Base-by-base conservation (phyloP, 192 early-diverging fungal genomes). In the Physocladia obscura region DNA sequence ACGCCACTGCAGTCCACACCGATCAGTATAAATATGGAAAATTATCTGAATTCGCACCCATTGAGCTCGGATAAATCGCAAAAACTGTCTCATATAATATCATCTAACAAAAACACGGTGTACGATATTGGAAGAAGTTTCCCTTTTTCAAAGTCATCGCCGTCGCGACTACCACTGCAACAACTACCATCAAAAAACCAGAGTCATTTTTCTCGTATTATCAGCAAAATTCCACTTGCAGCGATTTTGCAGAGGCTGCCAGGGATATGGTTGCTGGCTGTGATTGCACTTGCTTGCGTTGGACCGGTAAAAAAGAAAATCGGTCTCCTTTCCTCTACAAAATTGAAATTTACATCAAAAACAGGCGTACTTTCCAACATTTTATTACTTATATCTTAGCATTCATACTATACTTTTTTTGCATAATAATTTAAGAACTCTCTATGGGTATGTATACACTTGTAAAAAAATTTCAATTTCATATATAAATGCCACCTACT, bases 181-280 rank as follows among this genome's bases (percentile, higher is more conserved):
- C n/a, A n/a, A n/a, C n/a, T n/a, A n/a, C n/a, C n/a, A n/a, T n/a
- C n/a, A n/a, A n/a, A n/a, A n/a, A n/a, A n/a, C n/a, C n/a, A n/a
- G n/a, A n/a, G n/a, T n/a, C n/a, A n/a, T n/a, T n/a, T n/a, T n/a
- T n/a, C 51, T 21, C 54, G 65, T 68, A 24, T 68, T 40, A 50
- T 72, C 2, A 36, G 21, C 19, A 17, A 35, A 13, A 35, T 72
- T 13, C 70, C 70, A 19, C 60, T 56, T 58, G 27, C 31, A 27
- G 36, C 55, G 17, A 40, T 73, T 36, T 38, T 80, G 38, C 79
- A 77, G 55, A 21, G 79, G 22, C 30, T 80, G 2, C 79, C 79
- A 0, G 79, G 75, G 19, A 4, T 74, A 5, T 69, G 57, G 62
- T 30, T 69, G 49, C 22, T 80, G 1, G 34, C 30, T 13, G 17